These are phyloP conservation scores for Trichomonas vaginalis DNA, from an alignment of 208 protist genomes.

Conservation along the genomic window DNA sequence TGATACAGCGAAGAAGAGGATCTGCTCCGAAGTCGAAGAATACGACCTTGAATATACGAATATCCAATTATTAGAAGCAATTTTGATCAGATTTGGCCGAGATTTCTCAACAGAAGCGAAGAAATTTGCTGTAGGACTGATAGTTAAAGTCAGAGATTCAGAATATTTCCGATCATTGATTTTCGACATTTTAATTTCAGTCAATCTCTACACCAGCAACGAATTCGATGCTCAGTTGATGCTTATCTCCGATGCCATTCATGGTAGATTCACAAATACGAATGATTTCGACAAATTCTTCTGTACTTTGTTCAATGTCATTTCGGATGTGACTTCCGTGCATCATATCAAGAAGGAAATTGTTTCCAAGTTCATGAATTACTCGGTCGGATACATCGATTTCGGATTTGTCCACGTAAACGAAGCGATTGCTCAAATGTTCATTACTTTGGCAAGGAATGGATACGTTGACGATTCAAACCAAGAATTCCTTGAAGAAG, in stretches of 20 bases:
- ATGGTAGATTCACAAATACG: neutral
- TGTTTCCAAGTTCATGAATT: neutral
- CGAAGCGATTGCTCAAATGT: neutral
- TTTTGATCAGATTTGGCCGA: neutral
- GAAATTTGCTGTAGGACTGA: neutral
- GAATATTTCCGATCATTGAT: neutral
- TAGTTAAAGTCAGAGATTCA: neutral
- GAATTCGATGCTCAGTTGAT: neutral
- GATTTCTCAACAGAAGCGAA: neutral
- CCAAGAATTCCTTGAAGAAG: neutral
- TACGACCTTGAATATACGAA: neutral
- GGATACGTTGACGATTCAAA: neutral
- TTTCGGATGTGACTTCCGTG: neutral
- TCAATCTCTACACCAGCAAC: neutral
- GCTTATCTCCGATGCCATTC: neutral
- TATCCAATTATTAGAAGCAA: neutral
- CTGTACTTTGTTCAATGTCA: neutral
- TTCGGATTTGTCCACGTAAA: neutral
- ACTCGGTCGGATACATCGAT: neutral
- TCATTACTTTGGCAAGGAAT: neutral
- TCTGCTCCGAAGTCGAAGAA: neutral
- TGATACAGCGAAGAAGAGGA: neutral
- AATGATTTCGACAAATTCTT: neutral
- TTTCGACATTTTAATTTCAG: neutral
- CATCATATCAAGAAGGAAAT: neutral